These are phyloP conservation scores for Kurtzmaniella cleridarum DNA, from an alignment of 805 yeast species.

Conservation along the genomic window DNA sequence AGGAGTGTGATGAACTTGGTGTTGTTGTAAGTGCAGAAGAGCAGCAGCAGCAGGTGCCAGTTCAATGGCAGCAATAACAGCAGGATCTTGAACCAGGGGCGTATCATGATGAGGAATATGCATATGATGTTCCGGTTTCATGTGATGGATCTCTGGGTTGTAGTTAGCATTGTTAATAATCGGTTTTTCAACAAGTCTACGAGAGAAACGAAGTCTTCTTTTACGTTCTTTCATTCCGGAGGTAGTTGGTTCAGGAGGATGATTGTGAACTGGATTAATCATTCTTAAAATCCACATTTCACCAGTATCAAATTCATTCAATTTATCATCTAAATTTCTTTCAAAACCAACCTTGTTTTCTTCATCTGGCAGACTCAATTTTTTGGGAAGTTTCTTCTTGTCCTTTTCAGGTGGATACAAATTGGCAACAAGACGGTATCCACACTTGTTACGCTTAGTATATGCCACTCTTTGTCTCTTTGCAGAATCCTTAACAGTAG, in stretches of 20 bases:
- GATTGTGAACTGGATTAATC: constrained; percentile 43
- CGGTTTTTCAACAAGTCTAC: constrained; percentile 42
- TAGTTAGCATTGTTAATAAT: constrained; percentile 10
- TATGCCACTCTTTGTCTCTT: constrained; percentile 44
- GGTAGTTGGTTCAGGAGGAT: constrained; percentile 35
- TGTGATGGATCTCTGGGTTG: constrained; percentile 6
- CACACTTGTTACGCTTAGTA: constrained; percentile 43
- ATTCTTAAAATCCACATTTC: constrained; percentile 44
- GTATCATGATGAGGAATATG: constrained; percentile 23
- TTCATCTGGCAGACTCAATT: constrained; percentile 9
- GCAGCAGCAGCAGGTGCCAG: constrained; percentile 27
- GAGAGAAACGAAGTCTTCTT: constrained; percentile 33
- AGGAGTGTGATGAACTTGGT: constrained; percentile 14
- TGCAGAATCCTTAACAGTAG: constrained; percentile 41
- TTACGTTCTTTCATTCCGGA: constrained; percentile 19
- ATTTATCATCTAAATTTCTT: constrained; percentile 23
- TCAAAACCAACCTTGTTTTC: constrained; percentile 16
- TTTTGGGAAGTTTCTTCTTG: constrained; percentile 23
- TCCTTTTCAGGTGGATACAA: constrained; percentile 42
- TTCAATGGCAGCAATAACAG: constrained; percentile 39
- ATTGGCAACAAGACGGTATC: constrained; percentile 40
- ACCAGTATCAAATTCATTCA: constrained; percentile 17
- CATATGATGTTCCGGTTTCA: constrained; percentile 12
- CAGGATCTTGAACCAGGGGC: constrained; percentile 35
- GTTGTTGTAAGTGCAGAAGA: constrained; percentile 17